Evolutionary conservation across 2,329 filamentous ascomycete genomes (phyloP), one percentile per base, ranked within the genome.

Genomic region (Trichoderma afroharzianum): DNA sequence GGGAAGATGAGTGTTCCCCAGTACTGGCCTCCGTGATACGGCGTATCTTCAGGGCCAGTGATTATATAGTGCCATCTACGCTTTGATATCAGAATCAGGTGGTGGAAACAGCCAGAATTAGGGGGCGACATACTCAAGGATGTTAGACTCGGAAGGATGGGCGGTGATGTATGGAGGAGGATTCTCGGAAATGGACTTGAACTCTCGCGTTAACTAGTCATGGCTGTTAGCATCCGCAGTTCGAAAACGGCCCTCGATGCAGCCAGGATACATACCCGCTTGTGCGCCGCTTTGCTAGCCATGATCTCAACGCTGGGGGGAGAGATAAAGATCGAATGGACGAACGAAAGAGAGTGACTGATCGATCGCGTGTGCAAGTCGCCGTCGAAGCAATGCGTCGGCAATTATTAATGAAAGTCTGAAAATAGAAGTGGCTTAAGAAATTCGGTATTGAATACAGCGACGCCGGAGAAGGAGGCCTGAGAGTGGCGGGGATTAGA

Each of bases 1-100:
- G 96, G 96, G 82, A 99, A 99, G 75, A 97, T 91, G 64, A 99
- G 87, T 2, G 95, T 98, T 62, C 96, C 96, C 96, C 96, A 99
- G 85, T 98, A 99, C 82, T 99, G 96, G 59, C 96, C 96, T 79
- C 91, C 91, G 77, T 97, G 90, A 81, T 99, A 99, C 2, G 96
- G 95, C 0, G 96, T 99, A 72, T 95, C 90, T 73, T 97, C 94
- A 39, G 96, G 95, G 2, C 96, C 96, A 47, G 95, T 98, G 75
- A 98, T 92, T 79, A 98, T 93, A 84, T 97, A 97, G 83, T 97
- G 94, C 94, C 94, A 97, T 83, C 91, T 93, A 64, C 58, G 66
- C 66, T 47, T 66, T 66, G 21, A 33, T 21, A 32, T 47, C 32
- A 72, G 71, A 21, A 26, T 33, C 39, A 24, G 7, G 30, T 8